Evolutionary conservation across 768 basidiomycete genomes (phyloP), one percentile per base, ranked within the genome.

Genomic region (Hemileccinum impolitum): DNA sequence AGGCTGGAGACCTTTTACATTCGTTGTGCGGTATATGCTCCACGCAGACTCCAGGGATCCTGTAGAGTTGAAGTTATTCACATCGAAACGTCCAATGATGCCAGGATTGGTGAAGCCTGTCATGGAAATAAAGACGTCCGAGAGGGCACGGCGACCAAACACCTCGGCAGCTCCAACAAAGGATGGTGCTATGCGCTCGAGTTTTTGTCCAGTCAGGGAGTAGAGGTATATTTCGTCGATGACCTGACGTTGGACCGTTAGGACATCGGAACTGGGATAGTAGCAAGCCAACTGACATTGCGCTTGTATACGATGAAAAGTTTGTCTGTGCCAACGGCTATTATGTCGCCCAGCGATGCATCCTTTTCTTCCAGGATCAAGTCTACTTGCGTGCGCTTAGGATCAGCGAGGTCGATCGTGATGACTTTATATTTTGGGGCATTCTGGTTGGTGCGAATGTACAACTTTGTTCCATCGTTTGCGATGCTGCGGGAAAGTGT

Each of bases 221-320:
- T 87, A 83, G 37, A 93, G 63, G 65, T 89, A 87, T 28, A 92
- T 73, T 65, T 90, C 85, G 58, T 91, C 87, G 51, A 82, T 85
- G 60, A 91, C 86, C 86, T 63, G 39, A 43, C 7, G 12, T 49
- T 43, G 15, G 34, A 30, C 15, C 26, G 26, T 62, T 38, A 64
- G 5, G 4, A 8, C 40, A 26, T 13, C 7, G 10, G 12, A 25
- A 44, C 8, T 13, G 4, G 12, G 15, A 47, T 35, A 11, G 18
- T 35, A 43, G 32, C 43, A 35, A 54, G 41, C 18, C 12, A 7
- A 63, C 82, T 52, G 58, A 85, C 90, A 58, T 92, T 86, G 45
- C 80, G 77, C 57, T 86, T 85, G 73, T 89, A 90, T 36, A 77
- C 67, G 15, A 85, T 62, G 8, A 75, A 77, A 47, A 91, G 73